Evolutionary conservation across 345 rosid species (phyloP).

Genomic region (Eucalyptus guilfoylei): DNA sequence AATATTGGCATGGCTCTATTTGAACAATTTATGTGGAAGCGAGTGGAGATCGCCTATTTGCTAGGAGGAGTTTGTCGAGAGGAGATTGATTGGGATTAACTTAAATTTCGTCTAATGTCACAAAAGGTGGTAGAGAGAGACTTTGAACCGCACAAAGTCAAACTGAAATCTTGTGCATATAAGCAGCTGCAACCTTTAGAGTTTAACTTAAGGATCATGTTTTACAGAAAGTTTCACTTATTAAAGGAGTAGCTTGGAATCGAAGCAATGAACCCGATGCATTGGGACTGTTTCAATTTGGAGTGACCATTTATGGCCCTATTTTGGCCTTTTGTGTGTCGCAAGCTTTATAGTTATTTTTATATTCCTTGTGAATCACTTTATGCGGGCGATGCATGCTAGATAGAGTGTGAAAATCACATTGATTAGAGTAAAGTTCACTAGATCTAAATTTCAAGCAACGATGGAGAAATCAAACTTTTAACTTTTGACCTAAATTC

Average conservation of each 20-base stretch:
- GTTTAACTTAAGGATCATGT: neutral
- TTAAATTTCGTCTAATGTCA: neutral
- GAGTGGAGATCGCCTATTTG: neutral
- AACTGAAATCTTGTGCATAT: neutral
- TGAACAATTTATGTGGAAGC: neutral
- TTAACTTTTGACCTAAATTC: neutral
- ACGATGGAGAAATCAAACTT: neutral
- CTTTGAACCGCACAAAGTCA: neutral
- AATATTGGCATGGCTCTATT: neutral
- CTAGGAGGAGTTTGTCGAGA: neutral
- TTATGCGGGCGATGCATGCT: neutral
- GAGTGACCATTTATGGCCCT: neutral
- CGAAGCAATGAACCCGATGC: neutral
- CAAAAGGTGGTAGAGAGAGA: neutral
- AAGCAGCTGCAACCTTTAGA: neutral
- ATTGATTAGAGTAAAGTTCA: neutral
- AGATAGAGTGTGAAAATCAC: neutral
- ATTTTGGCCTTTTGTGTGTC: neutral
- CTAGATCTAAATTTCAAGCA: neutral
- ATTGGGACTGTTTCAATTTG: neutral
- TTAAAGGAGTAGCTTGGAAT: neutral
- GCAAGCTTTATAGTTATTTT: neutral
- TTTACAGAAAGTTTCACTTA: neutral
- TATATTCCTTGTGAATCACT: neutral
- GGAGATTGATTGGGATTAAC: neutral